Base-by-base conservation (phyloP, 495 filamentous ascomycete species). In the Xylaria nigripes region DNA sequence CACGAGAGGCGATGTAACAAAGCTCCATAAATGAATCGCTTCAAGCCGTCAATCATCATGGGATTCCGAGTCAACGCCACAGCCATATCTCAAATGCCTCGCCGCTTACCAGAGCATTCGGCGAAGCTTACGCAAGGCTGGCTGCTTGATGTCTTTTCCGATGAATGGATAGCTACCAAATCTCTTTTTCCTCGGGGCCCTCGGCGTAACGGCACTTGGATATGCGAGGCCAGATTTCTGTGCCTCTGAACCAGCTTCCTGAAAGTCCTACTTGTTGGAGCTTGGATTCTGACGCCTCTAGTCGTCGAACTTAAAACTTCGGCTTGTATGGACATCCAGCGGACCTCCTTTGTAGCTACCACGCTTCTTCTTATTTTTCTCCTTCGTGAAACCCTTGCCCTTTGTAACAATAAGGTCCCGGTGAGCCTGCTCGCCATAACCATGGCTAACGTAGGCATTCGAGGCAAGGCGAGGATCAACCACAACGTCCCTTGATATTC, bases 321-420 rank as follows among this genome's bases (percentile, higher is more conserved):
- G 82, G 57, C 83, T 82, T 18, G 80, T 80, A 19, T 66, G 55
- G 54, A 89, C 84, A 67, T 95, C 89, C 56, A 96, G 89, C 19
- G 76, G 74, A 8, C 91, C 91, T 12, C 90, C 91, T 50, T 84
- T 80, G 74, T 95, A 95, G 47, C 82, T 86, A 44, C 94, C 94
- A 61, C 87, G 71, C 78, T 89, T 89, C 74, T 83, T 83, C 73
- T 97, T 99, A 69, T 99, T 96, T 84, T 99, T 99, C 74, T 97
- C 94, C 79, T 99, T 99, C 50, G 92, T 99, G 73, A 99, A 99
- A 13, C 89, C 88, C 75, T 95, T 97, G 51, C 94, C 94, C 66
- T 85, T 89, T 23, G 92, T 96, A 22, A 95, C 81, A 25, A 85
- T 87, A 46, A 99, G 71, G 67, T 96, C 92, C 54, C 86, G 78